Evolutionary conservation across 208 protist species (phyloP).

Genomic region (Acanthamoeba castellanii): DNA sequence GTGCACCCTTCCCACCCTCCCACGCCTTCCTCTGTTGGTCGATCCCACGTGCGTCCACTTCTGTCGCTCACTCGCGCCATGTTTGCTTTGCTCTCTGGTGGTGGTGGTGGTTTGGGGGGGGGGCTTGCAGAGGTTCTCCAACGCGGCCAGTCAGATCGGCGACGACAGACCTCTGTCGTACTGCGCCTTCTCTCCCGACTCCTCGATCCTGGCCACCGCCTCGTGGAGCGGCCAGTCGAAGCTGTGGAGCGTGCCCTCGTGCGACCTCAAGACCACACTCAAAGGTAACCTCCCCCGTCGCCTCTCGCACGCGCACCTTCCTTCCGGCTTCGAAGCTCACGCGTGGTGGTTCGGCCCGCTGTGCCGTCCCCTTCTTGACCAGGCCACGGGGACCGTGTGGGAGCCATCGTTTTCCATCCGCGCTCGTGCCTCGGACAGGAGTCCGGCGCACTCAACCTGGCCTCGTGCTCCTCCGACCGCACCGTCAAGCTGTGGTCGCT

Average conservation of each 20-base stretch:
- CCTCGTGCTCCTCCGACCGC: conserved; percentile 78
- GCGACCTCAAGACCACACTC: conserved; percentile 47
- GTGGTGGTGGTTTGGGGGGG: no score
- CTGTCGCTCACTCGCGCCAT: not conserved
- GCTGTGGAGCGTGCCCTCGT: conserved; percentile 73
- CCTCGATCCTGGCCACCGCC: conserved; percentile 75
- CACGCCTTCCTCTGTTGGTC: not conserved
- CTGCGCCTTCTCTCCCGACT: conserved; percentile 81
- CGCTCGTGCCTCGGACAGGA: conserved; percentile 63
- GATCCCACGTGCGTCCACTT: not conserved
- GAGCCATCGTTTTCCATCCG: conserved; percentile 82
- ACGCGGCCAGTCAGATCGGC: conserved; percentile 77
- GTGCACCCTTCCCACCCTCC: not conserved
- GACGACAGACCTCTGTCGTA: conserved; percentile 85
- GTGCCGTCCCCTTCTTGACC: not conserved
- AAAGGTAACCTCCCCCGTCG: conserved; percentile 15
- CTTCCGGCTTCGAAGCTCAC: not conserved
- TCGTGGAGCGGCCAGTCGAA: conserved; percentile 82
- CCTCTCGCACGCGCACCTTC: not conserved
- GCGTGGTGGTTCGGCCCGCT: not conserved
- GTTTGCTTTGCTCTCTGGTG: not conserved
- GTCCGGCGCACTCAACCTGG: conserved; percentile 76
- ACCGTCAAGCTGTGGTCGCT: conserved; percentile 82
- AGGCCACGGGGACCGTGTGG: conserved; percentile 82
- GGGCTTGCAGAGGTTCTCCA: conserved; percentile 68